Percentiles rank a stretch among this genome's conserved stretches.
phyloP scores from a whole-genome alignment of 352 stramenopile genomes.

The Globisporangium nagaii region DNA sequence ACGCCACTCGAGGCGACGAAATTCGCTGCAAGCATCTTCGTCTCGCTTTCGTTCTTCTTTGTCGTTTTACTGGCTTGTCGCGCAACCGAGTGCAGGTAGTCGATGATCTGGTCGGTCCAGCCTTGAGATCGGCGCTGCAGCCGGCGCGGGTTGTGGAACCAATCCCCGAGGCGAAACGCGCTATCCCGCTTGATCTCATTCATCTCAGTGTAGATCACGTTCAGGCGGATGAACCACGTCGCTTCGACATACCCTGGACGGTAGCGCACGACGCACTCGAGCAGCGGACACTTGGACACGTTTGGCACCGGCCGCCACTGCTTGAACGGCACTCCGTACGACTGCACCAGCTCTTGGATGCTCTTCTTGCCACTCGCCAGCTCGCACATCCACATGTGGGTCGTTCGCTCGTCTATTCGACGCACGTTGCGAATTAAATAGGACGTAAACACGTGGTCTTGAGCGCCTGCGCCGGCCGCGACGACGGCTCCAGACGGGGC shows the following conservation, averaged over 20 bases:
- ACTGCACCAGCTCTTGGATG: conserved; percentile 68
- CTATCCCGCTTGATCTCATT: conserved; percentile 76
- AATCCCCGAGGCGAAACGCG: conserved; percentile 54
- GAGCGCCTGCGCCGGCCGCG: not conserved
- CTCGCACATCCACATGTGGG: conserved; percentile 78
- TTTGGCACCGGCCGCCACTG: conserved; percentile 74
- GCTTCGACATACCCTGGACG: conserved; percentile 59
- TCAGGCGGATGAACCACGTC: conserved; percentile 81
- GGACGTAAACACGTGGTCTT: conserved; percentile 58
- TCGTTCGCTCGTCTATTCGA: conserved; percentile 72
- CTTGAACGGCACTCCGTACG: conserved; percentile 77
- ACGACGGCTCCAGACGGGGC: not conserved
- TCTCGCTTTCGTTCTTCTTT: conserved; percentile 16
- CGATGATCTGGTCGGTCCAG: conserved; percentile 78
- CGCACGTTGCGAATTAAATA: conserved; percentile 83
- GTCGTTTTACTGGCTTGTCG: conserved; percentile 33
- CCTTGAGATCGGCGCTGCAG: conserved; percentile 63
- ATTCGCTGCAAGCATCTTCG: conserved; percentile 1
- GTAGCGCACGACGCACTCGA: conserved; percentile 78
- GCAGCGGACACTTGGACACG: conserved; percentile 70
- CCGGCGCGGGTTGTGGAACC: conserved; percentile 75
- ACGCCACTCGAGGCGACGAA: not conserved
- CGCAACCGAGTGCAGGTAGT: conserved; percentile 63
- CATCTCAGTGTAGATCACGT: conserved; percentile 86
- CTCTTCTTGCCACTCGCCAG: conserved; percentile 54